A percentile compares a stretch with the other conserved stretches of the same genome.
Conservation (phyloP, 495 filamentous ascomycete species). For the Parmelia sp. region DNA sequence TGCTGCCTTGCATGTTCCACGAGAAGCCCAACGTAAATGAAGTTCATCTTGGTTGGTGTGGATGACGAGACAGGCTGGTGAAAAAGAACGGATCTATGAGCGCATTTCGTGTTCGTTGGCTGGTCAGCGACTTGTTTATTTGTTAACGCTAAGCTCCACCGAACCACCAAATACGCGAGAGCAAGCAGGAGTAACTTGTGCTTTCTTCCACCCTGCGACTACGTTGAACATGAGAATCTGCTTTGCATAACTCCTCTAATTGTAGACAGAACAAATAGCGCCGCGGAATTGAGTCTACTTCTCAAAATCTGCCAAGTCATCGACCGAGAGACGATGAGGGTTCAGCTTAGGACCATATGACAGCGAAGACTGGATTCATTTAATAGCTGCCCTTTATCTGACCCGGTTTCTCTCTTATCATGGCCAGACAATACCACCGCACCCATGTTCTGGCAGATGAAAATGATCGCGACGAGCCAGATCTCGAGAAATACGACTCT, state of each 20-base stretch:
- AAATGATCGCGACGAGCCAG: constrained; percentile 6
- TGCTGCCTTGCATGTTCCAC: too few relatives aligned
- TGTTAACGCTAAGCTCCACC: too few relatives aligned
- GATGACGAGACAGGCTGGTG: too few relatives aligned
- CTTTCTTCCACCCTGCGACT: too few relatives aligned
- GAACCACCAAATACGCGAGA: too few relatives aligned
- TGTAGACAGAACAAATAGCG: background rate
- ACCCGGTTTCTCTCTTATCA: background rate
- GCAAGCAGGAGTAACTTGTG: too few relatives aligned
- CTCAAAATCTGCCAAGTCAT: background rate
- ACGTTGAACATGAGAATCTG: background rate
- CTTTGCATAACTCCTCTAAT: background rate
- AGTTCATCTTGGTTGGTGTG: too few relatives aligned
- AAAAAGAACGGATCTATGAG: too few relatives aligned
- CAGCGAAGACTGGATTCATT: background rate
- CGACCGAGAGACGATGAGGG: background rate
- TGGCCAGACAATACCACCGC: constrained; percentile 1
- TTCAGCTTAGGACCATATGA: background rate
- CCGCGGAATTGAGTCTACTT: background rate
- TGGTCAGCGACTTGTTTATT: too few relatives aligned
- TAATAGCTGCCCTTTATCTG: background rate
- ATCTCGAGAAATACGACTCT: constrained; percentile 34
- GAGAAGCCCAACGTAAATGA: too few relatives aligned
- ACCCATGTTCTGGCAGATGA: constrained; percentile 2
- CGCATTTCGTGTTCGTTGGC: too few relatives aligned